These are phyloP conservation scores for Ophiostoma sp. DNA, from an alignment of 2,329 filamentous ascomycete genomes.

Conservation along the genomic window DNA sequence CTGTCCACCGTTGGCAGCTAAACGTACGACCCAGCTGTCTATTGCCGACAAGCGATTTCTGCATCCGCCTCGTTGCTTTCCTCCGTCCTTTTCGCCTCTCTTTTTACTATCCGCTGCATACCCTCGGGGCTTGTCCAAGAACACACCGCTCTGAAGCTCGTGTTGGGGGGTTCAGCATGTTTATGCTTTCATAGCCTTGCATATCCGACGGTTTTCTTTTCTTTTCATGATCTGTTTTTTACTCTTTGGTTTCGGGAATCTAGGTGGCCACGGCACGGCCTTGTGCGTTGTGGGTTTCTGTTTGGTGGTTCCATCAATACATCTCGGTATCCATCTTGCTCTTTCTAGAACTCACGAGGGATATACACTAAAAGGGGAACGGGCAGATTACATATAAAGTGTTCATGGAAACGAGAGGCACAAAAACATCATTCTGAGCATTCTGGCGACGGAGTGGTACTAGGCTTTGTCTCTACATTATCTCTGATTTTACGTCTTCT, in stretches of 20 bases:
- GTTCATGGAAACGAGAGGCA: background rate
- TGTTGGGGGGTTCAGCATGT: background rate
- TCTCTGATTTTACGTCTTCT: slow-evolving; percentile 2
- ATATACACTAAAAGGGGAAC: background rate
- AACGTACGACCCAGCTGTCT: too few relatives aligned
- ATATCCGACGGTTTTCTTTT: background rate
- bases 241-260: background rate
- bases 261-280: background rate
- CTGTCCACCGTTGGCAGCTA: too few relatives aligned
- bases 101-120: background rate
- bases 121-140: background rate
- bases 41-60: background rate
- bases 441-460: background rate
- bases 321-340: background rate
- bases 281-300: background rate
- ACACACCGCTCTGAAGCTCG: background rate
- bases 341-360: background rate
- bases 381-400: background rate
- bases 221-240: background rate
- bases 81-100: background rate
- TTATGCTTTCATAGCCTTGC: background rate
- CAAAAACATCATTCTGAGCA: slow-evolving; percentile 1
- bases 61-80: background rate
- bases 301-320: background rate
- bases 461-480: slow-evolving; percentile 1